These are phyloP conservation scores for Sarcomyxa edulis DNA, from an alignment of 768 basidiomycete genomes.

Conservation along the genomic window DNA sequence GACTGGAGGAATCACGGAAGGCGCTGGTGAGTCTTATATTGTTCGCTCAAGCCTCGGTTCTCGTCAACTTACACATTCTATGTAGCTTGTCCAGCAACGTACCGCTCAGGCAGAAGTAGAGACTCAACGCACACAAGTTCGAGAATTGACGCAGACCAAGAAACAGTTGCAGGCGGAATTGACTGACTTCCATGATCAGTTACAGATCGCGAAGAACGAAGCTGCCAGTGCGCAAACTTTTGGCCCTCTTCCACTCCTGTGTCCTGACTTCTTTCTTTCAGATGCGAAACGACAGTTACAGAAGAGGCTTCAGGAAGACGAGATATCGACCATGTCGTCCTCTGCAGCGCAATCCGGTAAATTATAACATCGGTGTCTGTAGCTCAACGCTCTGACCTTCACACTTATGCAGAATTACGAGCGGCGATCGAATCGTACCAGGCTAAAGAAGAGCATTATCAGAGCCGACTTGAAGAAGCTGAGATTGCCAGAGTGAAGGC, in stretches of 20 bases:
- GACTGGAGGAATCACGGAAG: conserved; percentile 66
- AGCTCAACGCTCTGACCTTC: conserved; percentile 1
- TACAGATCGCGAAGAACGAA: conserved; percentile 57
- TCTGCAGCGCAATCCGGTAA: conserved; percentile 55
- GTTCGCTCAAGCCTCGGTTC: conserved; percentile 1
- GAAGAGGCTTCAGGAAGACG: conserved; percentile 55
- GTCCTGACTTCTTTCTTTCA: conserved; percentile 16
- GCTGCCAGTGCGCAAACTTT: conserved; percentile 53
- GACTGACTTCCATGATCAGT: conserved; percentile 44
- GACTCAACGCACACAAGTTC: conserved; percentile 53
- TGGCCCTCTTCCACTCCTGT: conserved; percentile 5
- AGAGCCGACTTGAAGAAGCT: conserved; percentile 57
- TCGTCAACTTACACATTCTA: no score
- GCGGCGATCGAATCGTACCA: conserved; percentile 63
- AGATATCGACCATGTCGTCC: conserved; percentile 53
- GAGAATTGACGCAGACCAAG: conserved; percentile 51
- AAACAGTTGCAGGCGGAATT: conserved; percentile 55
- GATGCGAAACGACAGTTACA: conserved; percentile 58
- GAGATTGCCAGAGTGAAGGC: conserved; percentile 66
- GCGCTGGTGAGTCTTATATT: conserved; percentile 47
- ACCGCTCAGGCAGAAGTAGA: conserved; percentile 62
- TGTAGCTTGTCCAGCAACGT: conserved; percentile 62
- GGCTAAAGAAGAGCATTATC: conserved; percentile 52
- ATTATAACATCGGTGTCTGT: conserved; percentile 4
- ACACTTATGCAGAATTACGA: conserved; percentile 43